A percentile compares a stretch with the other conserved stretches of the same genome.
Evolutionary conservation across 768 basidiomycete species (phyloP).

Genomic region (Phylloporus rhodoxanthus): DNA sequence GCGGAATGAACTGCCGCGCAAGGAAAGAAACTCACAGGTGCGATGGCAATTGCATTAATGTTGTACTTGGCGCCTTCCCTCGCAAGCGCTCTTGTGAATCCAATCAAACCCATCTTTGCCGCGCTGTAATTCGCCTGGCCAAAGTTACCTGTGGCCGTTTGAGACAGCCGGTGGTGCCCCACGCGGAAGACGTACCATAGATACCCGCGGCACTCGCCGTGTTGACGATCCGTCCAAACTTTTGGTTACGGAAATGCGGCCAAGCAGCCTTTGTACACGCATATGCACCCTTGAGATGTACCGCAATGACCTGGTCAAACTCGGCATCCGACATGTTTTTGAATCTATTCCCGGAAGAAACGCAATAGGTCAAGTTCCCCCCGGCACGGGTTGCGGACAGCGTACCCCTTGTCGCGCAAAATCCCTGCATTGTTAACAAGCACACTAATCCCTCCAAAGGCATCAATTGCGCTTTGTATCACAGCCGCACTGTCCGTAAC

Average conservation of each 20-base stretch:
- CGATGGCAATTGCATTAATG: slow-evolving; percentile 82
- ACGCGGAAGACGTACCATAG: slow-evolving; percentile 54
- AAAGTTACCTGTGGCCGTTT: slow-evolving; percentile 62
- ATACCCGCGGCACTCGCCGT: slow-evolving; percentile 93
- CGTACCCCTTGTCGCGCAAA: slow-evolving; percentile 70
- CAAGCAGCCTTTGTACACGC: slow-evolving; percentile 92
- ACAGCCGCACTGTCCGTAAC: slow-evolving; percentile 84
- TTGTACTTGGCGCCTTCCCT: slow-evolving; percentile 88
- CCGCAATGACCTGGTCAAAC: slow-evolving; percentile 82
- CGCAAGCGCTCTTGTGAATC: slow-evolving; percentile 89
- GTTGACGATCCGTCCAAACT: slow-evolving; percentile 92
- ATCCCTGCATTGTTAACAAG: slow-evolving; percentile 97
- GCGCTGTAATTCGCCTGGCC: slow-evolving; percentile 98
- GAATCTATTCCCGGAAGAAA: slow-evolving; percentile 48
- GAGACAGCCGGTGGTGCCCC: background rate
- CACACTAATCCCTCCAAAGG: slow-evolving; percentile 79
- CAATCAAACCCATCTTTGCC: slow-evolving; percentile 94
- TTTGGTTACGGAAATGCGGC: slow-evolving; percentile 92
- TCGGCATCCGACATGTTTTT: slow-evolving; percentile 97
- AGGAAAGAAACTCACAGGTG: slow-evolving; percentile 56
- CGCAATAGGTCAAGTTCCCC: background rate
- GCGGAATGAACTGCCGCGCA: background rate
- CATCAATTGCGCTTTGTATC: slow-evolving; percentile 77
- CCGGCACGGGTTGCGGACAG: slow-evolving; percentile 1
- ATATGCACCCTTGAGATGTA: slow-evolving; percentile 92